Percentiles rank a stretch among this genome's conserved stretches.
Conservation (phyloP, 2,329 filamentous ascomycete genomes). For the Hypoxylon sp. region DNA sequence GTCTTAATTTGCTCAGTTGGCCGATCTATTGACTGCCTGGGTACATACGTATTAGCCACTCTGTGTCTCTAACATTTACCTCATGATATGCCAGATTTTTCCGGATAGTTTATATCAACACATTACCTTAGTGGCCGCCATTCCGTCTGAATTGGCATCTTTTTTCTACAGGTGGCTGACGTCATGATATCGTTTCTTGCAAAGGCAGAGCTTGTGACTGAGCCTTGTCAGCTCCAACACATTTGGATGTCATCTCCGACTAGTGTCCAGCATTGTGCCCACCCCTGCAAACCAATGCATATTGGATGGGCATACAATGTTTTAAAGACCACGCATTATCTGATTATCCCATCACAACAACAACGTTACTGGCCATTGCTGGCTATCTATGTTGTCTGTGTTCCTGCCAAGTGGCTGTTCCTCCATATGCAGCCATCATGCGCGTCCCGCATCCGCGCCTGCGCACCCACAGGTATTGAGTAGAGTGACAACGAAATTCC, state of each 20-base stretch:
- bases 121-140: conserved; percentile 7
- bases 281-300: conserved; percentile 19
- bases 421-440: conserved; percentile 39
- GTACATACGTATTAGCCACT: conserved; percentile 10
- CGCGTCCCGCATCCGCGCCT: conserved; percentile 45
- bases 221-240: conserved; percentile 24
- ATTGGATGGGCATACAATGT: conserved; percentile 30
- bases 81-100: conserved; percentile 16
- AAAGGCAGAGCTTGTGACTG: conserved; percentile 33
- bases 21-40: conserved; percentile 10
- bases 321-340: conserved; percentile 39
- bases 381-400: conserved; percentile 27
- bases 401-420: conserved; percentile 43
- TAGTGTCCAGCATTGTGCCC: conserved; percentile 7
- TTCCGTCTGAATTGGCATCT: conserved; percentile 19
- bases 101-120: conserved; percentile 7
- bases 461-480: conserved; percentile 33
- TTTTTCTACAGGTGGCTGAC: conserved; percentile 29
- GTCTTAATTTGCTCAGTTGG: conserved; percentile 16
- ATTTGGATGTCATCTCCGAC: conserved; percentile 30
- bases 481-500: conserved; percentile 32
- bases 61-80: conserved; percentile 7
- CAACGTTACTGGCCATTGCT: conserved; percentile 12
- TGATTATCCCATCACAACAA: conserved; percentile 34
- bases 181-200: conserved; percentile 29